These are phyloP conservation scores for Pyrenula aspistea DNA, from an alignment of 495 filamentous ascomycete genomes.

Conservation along the genomic window DNA sequence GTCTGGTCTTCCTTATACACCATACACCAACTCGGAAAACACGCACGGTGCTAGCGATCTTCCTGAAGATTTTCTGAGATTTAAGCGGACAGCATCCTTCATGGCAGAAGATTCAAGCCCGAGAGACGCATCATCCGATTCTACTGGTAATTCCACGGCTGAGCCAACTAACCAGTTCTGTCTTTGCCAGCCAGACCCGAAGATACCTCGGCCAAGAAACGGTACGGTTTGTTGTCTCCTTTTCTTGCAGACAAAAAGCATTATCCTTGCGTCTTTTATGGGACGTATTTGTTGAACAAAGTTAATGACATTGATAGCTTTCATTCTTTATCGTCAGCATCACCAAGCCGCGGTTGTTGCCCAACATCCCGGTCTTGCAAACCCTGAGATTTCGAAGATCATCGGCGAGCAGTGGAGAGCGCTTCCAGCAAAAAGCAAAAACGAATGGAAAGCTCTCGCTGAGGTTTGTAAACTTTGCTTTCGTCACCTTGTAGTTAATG, in stretches of 20 bases:
- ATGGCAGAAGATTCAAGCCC: slow-evolving; percentile 21
- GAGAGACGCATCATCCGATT: slow-evolving; percentile 23
- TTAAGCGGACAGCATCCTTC: slow-evolving; percentile 19
- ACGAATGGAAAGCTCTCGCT: slow-evolving; percentile 79
- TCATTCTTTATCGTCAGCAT: slow-evolving; percentile 94
- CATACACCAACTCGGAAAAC: slow-evolving; percentile 16
- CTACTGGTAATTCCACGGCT: slow-evolving; percentile 11
- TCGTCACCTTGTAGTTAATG: background rate
- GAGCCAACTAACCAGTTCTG: slow-evolving; percentile 46
- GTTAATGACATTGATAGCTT: slow-evolving; percentile 47
- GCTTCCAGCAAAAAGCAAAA: slow-evolving; percentile 62
- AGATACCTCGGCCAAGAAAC: slow-evolving; percentile 89
- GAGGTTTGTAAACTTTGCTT: slow-evolving; percentile 40
- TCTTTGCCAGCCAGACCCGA: slow-evolving; percentile 85
- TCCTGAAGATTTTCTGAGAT: slow-evolving; percentile 7
- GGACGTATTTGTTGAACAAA: background rate
- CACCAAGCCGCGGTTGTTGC: slow-evolving; percentile 72
- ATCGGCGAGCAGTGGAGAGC: slow-evolving; percentile 87
- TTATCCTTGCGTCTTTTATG: background rate
- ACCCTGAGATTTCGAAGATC: slow-evolving; percentile 96
- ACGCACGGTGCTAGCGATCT: slow-evolving; percentile 6
- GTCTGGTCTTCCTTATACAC: background rate
- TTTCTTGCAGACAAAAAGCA: background rate
- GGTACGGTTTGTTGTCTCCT: slow-evolving; percentile 46
- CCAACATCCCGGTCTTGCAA: slow-evolving; percentile 78